A percentile compares a stretch with the other conserved stretches of the same genome.
Evolutionary conservation across 345 rosid species (phyloP).

Genomic region (Reutealis trisperma): DNA sequence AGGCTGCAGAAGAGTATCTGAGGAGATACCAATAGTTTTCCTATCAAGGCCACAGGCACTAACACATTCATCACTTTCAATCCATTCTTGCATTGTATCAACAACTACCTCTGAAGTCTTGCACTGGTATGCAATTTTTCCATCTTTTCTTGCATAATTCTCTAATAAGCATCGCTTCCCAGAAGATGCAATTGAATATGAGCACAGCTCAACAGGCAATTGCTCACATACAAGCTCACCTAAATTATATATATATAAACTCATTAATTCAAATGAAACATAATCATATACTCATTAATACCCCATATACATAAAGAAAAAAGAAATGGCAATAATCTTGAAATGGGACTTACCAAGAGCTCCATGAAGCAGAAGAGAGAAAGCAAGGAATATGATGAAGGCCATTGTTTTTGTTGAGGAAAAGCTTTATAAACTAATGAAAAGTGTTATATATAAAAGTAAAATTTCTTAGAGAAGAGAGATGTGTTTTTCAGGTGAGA

Average conservation of each 20-base stretch:
- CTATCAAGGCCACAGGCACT: constrained; percentile 31
- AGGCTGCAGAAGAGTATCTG: constrained; percentile 33
- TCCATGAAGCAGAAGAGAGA: constrained; percentile 33
- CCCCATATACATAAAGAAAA: neutral
- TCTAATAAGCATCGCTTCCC: constrained; percentile 42
- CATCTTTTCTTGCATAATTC: constrained; percentile 13
- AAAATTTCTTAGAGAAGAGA: neutral
- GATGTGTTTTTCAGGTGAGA: neutral
- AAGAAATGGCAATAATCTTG: neutral
- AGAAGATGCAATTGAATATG: constrained; percentile 30
- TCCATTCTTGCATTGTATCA: constrained; percentile 18
- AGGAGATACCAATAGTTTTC: constrained; percentile 32
- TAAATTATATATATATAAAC: neutral
- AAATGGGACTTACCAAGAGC: constrained; percentile 24
- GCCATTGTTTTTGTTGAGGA: neutral
- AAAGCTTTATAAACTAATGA: neutral
- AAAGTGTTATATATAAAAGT: no score
- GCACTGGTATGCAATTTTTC: constrained; percentile 26
- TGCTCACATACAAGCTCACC: constrained; percentile 41
- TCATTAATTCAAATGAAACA: no score
- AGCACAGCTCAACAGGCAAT: constrained; percentile 24
- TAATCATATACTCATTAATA: no score
- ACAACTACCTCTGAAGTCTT: constrained; percentile 34
- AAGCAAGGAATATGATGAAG: constrained; percentile 20
- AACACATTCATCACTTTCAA: constrained; percentile 33